These are phyloP conservation scores for Flaveria bidentis DNA, from an alignment of 129 eudicot species.

Conservation along the genomic window DNA sequence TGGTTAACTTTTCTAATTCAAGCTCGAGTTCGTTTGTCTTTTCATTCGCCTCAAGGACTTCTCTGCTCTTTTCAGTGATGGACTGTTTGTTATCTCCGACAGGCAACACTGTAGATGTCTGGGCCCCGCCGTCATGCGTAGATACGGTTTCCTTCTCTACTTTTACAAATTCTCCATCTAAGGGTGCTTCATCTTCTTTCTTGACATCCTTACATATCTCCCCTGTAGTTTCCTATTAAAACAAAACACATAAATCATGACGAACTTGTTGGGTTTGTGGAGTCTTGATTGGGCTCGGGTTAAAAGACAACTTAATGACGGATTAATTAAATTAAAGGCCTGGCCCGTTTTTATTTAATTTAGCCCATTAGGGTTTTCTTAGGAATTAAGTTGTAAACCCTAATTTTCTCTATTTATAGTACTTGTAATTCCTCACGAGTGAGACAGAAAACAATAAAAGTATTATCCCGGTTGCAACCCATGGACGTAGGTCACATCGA, in stretches of 20 bases:
- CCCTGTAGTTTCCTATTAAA: constrained; percentile 39
- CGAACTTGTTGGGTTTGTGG: neutral
- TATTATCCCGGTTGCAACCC: too few relatives aligned
- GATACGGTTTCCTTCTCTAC: constrained; percentile 72
- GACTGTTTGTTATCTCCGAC: constrained; percentile 37
- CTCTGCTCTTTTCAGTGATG: constrained; percentile 50
- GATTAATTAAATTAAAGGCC: too few relatives aligned
- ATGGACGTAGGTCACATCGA: too few relatives aligned
- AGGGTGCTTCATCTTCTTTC: constrained; percentile 57
- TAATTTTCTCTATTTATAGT: too few relatives aligned
- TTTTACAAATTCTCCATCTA: constrained; percentile 87
- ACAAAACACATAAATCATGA: constrained; percentile 5
- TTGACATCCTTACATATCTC: constrained; percentile 37
- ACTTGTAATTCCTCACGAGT: too few relatives aligned
- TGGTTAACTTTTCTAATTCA: constrained; percentile 64
- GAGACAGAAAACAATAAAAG: too few relatives aligned
- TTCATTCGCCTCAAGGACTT: constrained; percentile 70
- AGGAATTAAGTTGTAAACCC: too few relatives aligned
- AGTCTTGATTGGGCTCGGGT: too few relatives aligned
- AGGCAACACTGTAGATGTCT: constrained; percentile 31
- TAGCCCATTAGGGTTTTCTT: too few relatives aligned
- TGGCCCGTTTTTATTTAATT: too few relatives aligned
- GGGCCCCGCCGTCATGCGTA: constrained; percentile 32
- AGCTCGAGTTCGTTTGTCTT: constrained; percentile 64
- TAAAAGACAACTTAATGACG: too few relatives aligned